A percentile compares a stretch with the other conserved stretches of the same genome.
phyloP scores from a whole-genome alignment of 73 alveolate genomes.

The Paramecium tetraurelia region DNA sequence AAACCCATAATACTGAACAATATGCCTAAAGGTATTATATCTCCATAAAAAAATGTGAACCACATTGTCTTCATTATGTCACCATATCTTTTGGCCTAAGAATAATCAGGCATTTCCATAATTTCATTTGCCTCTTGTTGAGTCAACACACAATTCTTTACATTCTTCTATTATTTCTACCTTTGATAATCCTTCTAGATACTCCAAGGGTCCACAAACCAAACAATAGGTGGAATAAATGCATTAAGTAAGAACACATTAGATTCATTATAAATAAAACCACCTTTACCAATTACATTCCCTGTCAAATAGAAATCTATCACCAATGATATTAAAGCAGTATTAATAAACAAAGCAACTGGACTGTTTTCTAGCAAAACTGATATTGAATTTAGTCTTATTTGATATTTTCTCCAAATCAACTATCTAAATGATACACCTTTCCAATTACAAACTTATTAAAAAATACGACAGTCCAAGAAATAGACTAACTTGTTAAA shows the following conservation, averaged over 20 bases:
- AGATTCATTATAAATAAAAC: slow-evolving; percentile 58
- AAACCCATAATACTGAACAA: slow-evolving; percentile 36
- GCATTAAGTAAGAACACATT: slow-evolving; percentile 50
- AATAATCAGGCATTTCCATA: slow-evolving; percentile 60
- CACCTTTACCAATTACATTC: slow-evolving; percentile 53
- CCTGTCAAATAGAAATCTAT: slow-evolving; percentile 49
- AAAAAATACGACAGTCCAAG: slow-evolving; percentile 47
- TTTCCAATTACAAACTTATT: slow-evolving; percentile 56
- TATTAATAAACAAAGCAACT: slow-evolving; percentile 38
- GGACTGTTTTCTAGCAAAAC: slow-evolving; percentile 53
- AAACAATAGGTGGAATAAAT: slow-evolving; percentile 47
- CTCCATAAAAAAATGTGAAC: slow-evolving; percentile 59
- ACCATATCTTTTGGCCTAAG: slow-evolving; percentile 60
- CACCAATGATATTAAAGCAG: slow-evolving; percentile 53
- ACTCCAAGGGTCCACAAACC: slow-evolving; percentile 62
- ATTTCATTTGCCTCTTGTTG: slow-evolving; percentile 50
- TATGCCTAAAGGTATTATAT: slow-evolving; percentile 43
- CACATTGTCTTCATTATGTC: slow-evolving; percentile 64
- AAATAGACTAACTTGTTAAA: slow-evolving; percentile 47
- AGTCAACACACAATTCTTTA: slow-evolving; percentile 42
- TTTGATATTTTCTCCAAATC: slow-evolving; percentile 56
- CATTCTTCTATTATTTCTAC: not conserved
- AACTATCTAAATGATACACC: slow-evolving; percentile 44
- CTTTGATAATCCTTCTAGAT: slow-evolving; percentile 48
- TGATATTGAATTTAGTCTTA: slow-evolving; percentile 39